Evolutionary conservation across 2,329 filamentous ascomycete species (phyloP), one percentile per base, ranked within the genome.

Genomic region (Arthrobotrys sinensis): DNA sequence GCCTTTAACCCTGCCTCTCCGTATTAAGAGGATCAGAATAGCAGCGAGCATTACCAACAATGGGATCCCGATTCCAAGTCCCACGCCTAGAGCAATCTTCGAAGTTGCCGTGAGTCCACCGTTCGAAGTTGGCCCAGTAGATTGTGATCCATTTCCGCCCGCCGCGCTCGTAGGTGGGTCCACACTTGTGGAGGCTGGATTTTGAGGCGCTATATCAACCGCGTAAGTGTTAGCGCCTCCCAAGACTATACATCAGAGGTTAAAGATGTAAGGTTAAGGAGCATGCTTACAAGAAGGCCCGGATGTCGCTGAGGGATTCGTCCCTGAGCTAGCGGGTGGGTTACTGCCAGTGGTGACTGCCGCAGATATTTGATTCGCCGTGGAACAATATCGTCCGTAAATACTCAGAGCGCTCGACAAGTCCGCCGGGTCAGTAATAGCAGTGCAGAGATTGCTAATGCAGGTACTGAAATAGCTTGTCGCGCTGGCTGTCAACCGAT

Each of bases 381-480:
- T 82, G 11, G 71, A 60, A 55, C 81, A 82, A 75, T 82, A 82
- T 4, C 77, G 73, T 38, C 80, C 79, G 53, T 82, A 82, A 3
- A 82, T 48, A 14, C 72, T 72, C 60, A 81, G 43, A 79, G 82
- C 81, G 68, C 71, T 81, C 7, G 75, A 78, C 14, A 82, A 60
- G 48, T 83, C 81, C 0, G 73, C 63, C 8, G 75, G 79, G 12
- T 77, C 73, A 28, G 80, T 82, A 21, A 80, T 76, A 21, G 80
- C 80, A 16, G 65, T 79, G 71, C 82, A 83, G 19, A 80, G 63
- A 1, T 43, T 73, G 48, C 81, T 81, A 46, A 83, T 77, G 76
- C 82, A 82, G 0, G 24, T 53, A 2, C 68, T 80, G 48, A 83
- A 72, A 70, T 82, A 82, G 10, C 80, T 79, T 4, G 81, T 81